phyloP scores from a whole-genome alignment of 2,329 filamentous ascomycete genomes.

The Fusarium sp. region DNA sequence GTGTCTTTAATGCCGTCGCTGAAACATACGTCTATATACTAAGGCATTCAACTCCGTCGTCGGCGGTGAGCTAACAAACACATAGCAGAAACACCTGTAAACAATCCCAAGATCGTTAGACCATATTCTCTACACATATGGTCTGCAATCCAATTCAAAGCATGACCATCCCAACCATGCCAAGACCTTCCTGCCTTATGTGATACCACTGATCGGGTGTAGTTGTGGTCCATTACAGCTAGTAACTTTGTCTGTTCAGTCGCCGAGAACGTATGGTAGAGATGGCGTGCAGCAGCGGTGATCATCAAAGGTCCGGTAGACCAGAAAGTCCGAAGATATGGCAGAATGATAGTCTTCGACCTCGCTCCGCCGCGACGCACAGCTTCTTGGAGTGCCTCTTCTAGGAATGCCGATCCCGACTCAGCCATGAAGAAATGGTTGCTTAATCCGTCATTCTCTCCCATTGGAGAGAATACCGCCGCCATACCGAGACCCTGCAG shows the following conservation, averaged over 20 bases:
- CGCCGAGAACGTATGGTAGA: not conserved
- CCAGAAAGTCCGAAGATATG: slow-evolving; percentile 5
- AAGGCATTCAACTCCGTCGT: not conserved
- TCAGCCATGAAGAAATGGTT: slow-evolving; percentile 17
- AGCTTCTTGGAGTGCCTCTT: slow-evolving; percentile 4
- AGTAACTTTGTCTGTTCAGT: not conserved
- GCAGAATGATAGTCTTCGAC: not conserved
- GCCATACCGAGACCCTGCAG: not conserved
- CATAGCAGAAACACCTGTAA: not conserved
- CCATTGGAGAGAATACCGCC: not conserved
- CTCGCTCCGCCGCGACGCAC: not conserved
- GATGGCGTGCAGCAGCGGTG: not conserved
- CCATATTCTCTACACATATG: not conserved
- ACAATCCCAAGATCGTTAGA: not conserved
- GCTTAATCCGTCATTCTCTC: not conserved
- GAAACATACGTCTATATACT: not conserved
- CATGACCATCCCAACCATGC: slow-evolving; percentile 4
- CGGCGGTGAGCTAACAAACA: not conserved
- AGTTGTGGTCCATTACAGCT: not conserved
- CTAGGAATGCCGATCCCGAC: not conserved
- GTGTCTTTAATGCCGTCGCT: not conserved
- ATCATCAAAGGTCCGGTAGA: slow-evolving; percentile 15
- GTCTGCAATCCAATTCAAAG: slow-evolving; percentile 7
- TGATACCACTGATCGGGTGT: not conserved
- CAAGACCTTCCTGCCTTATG: slow-evolving; percentile 12